phyloP scores from a whole-genome alignment of 1,139 yeast species.

The Sugiyamaella novakii region DNA sequence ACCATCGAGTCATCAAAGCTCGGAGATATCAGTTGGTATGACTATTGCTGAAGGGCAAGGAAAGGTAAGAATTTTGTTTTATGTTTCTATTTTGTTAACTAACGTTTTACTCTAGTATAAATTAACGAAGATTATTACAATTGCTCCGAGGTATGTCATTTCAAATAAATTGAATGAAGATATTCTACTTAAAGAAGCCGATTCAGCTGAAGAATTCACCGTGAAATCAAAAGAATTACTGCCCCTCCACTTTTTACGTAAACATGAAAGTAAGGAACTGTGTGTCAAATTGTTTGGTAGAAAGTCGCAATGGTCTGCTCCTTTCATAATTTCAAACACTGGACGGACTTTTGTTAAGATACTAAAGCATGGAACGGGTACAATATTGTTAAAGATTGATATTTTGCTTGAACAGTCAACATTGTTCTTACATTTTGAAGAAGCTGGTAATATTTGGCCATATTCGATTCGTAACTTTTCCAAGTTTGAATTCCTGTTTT shows the following conservation, averaged over 20 bases:
- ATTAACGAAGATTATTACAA: slow-evolving; percentile 71
- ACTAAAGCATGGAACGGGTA: slow-evolving; percentile 62
- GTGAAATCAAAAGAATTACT: slow-evolving; percentile 49
- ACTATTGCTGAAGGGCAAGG: slow-evolving; percentile 86
- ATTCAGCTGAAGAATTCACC: slow-evolving; percentile 33
- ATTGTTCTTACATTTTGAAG: slow-evolving; percentile 70
- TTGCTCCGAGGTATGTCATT: slow-evolving; percentile 81
- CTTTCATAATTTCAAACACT: slow-evolving; percentile 78
- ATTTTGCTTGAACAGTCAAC: slow-evolving; percentile 79
- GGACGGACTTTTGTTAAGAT: slow-evolving; percentile 81
- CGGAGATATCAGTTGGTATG: slow-evolving; percentile 77
- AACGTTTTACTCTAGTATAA: slow-evolving; percentile 49
- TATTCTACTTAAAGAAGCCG: slow-evolving; percentile 69
- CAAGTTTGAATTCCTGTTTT: slow-evolving; percentile 77
- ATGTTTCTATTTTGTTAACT: not conserved
- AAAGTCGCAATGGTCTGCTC: slow-evolving; percentile 71
- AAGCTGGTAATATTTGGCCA: slow-evolving; percentile 87
- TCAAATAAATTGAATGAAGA: slow-evolving; percentile 61
- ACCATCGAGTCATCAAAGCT: slow-evolving; percentile 53
- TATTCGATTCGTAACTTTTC: slow-evolving; percentile 88
- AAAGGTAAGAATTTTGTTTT: slow-evolving; percentile 34
- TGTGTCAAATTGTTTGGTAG: slow-evolving; percentile 51
- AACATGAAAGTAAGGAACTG: slow-evolving; percentile 53
- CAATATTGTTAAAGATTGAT: slow-evolving; percentile 69
- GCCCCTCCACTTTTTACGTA: slow-evolving; percentile 69